phyloP scores from a whole-genome alignment of 1,139 yeast species.

The Kazachstania sp. region DNA sequence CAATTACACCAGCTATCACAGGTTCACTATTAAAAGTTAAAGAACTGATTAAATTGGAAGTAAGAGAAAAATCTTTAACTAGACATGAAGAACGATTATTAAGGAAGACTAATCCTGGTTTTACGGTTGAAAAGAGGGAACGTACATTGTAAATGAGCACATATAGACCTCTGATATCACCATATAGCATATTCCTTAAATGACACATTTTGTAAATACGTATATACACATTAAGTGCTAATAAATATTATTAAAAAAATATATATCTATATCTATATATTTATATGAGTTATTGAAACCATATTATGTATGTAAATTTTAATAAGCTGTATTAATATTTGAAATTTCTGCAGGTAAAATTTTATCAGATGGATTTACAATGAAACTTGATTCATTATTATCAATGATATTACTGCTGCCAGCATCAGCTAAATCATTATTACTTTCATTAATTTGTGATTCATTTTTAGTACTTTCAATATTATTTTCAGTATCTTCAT shows the following conservation, averaged over 20 bases:
- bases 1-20: conserved; percentile 70
- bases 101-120: conserved; percentile 58
- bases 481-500: neutral
- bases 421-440: neutral
- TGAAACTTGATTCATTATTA: conserved; percentile 7
- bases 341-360: conserved; percentile 10
- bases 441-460: neutral
- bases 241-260: too few species aligned
- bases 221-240: too few species aligned
- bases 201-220: neutral
- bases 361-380: conserved; percentile 1
- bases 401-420: conserved; percentile 1
- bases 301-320: neutral
- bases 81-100: conserved; percentile 45
- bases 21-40: conserved; percentile 78
- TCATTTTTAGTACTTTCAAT: neutral
- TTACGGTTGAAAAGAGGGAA: conserved; percentile 35
- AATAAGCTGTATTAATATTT: neutral
- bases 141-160: neutral
- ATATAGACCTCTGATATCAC: neutral
- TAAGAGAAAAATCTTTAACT: conserved; percentile 47
- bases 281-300: too few species aligned
- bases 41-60: conserved; percentile 80
- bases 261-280: too few species aligned
- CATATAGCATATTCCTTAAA: neutral